Evolutionary conservation across 2,329 filamentous ascomycete species (phyloP).

Genomic region (Orbilia quercus): DNA sequence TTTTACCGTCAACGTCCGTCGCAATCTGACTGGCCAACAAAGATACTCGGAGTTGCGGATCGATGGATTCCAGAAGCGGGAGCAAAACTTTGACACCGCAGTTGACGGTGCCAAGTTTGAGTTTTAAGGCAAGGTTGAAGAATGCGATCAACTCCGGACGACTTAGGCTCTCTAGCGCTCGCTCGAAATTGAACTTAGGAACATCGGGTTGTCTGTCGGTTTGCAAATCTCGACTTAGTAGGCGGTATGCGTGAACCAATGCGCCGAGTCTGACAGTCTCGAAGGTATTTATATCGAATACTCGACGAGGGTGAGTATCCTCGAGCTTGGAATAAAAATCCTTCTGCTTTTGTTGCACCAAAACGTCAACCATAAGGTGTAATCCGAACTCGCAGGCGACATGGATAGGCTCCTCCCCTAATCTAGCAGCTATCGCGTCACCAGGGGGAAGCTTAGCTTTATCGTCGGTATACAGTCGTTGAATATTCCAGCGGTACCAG

Average conservation of each 20-base stretch:
- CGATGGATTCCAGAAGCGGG: constrained; percentile 3
- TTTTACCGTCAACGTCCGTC: neutral
- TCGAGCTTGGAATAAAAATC: neutral
- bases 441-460: neutral
- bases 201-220: neutral
- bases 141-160: constrained; percentile 8
- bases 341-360: constrained; percentile 3
- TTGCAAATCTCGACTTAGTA: too few relatives aligned
- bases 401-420: constrained; percentile 31
- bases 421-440: constrained; percentile 1
- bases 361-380: constrained; percentile 22
- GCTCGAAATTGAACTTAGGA: neutral
- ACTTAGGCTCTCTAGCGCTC: neutral
- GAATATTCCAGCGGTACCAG: constrained; percentile 37
- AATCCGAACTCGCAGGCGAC: constrained; percentile 17
- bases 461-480: neutral
- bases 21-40: constrained; percentile 10
- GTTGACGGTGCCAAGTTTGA: too few relatives aligned
- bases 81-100: neutral
- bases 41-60: neutral
- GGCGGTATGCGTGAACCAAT: too few relatives aligned
- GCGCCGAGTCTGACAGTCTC: neutral
- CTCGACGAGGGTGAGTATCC: constrained; percentile 6
- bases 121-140: constrained; percentile 1
- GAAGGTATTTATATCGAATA: constrained; percentile 15